phyloP scores from a whole-genome alignment of 2,329 filamentous ascomycete genomes.

The Diaporthe aspalathi region DNA sequence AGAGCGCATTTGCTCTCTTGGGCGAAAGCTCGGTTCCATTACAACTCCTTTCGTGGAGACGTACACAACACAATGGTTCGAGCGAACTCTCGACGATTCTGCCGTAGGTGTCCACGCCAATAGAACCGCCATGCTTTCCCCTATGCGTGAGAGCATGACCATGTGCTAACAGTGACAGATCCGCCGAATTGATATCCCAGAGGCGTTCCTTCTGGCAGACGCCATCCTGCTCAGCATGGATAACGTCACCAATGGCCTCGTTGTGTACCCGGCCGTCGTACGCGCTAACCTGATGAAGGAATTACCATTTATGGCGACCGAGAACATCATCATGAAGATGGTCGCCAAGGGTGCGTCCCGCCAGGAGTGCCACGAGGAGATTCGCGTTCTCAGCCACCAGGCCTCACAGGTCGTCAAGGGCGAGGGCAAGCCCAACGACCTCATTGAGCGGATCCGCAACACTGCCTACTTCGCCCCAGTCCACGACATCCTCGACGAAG shows the following conservation, averaged over 20 bases:
- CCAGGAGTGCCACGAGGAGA: slow-evolving; percentile 88
- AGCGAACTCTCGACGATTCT: slow-evolving; percentile 83
- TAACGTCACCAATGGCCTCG: slow-evolving; percentile 58
- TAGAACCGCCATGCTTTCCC: slow-evolving; percentile 48
- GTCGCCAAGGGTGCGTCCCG: slow-evolving; percentile 76
- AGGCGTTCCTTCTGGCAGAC: slow-evolving; percentile 75
- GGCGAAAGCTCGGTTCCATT: slow-evolving; percentile 49
- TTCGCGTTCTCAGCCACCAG: slow-evolving; percentile 84
- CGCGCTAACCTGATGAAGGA: slow-evolving; percentile 75
- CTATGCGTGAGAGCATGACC: background rate
- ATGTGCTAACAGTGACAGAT: slow-evolving; percentile 50
- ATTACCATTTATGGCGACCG: slow-evolving; percentile 85
- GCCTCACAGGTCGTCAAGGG: slow-evolving; percentile 72
- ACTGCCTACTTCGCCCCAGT: slow-evolving; percentile 81
- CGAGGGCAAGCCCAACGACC: slow-evolving; percentile 79
- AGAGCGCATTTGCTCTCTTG: slow-evolving; percentile 59
- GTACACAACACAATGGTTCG: slow-evolving; percentile 73
- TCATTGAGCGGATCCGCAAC: slow-evolving; percentile 80
- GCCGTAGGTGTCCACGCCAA: slow-evolving; percentile 52
- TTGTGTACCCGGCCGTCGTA: slow-evolving; percentile 82
- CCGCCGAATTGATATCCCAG: slow-evolving; percentile 72
- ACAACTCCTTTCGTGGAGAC: slow-evolving; percentile 69
- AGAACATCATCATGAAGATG: slow-evolving; percentile 82
- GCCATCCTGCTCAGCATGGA: slow-evolving; percentile 69
- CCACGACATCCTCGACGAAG: slow-evolving; percentile 73